phyloP scores from a whole-genome alignment of 495 filamentous ascomycete species.

The Filosporella fistucella region DNA sequence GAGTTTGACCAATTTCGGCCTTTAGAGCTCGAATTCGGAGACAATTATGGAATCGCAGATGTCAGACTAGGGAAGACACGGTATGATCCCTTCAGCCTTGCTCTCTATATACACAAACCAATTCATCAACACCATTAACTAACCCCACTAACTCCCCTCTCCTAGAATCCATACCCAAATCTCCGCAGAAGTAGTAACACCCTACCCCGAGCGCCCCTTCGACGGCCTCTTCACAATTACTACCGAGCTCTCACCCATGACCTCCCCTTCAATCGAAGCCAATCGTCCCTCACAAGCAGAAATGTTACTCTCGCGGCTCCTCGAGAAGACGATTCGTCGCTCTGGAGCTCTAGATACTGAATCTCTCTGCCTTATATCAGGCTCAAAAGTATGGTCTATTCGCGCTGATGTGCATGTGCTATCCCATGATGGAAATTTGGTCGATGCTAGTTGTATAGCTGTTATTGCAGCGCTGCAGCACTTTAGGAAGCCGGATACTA shows the following conservation, averaged over 20 bases:
- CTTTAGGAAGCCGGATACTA: slow-evolving; percentile 83
- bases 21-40: slow-evolving; percentile 74
- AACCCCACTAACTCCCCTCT: neutral
- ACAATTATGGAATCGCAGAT: slow-evolving; percentile 88
- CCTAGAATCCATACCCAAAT: slow-evolving; percentile 75
- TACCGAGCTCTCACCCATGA: slow-evolving; percentile 88
- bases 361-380: slow-evolving; percentile 88
- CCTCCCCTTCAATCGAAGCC: slow-evolving; percentile 83
- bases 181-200: slow-evolving; percentile 80
- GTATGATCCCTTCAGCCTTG: slow-evolving; percentile 34
- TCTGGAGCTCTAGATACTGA: slow-evolving; percentile 91
- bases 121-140: neutral
- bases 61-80: slow-evolving; percentile 87
- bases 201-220: slow-evolving; percentile 83
- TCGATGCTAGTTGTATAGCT: slow-evolving; percentile 80
- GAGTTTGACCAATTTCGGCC: slow-evolving; percentile 71
- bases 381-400: slow-evolving; percentile 83
- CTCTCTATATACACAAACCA: neutral
- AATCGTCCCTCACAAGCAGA: slow-evolving; percentile 79
- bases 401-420: slow-evolving; percentile 87
- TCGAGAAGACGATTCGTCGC: slow-evolving; percentile 90
- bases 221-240: slow-evolving; percentile 91
- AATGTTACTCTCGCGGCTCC: slow-evolving; percentile 74
- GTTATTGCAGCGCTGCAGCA: slow-evolving; percentile 84
- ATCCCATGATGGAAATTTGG: slow-evolving; percentile 81